These are phyloP conservation scores for Coleophoma crateriformis DNA, from an alignment of 2,329 filamentous ascomycete genomes.

Conservation along the genomic window DNA sequence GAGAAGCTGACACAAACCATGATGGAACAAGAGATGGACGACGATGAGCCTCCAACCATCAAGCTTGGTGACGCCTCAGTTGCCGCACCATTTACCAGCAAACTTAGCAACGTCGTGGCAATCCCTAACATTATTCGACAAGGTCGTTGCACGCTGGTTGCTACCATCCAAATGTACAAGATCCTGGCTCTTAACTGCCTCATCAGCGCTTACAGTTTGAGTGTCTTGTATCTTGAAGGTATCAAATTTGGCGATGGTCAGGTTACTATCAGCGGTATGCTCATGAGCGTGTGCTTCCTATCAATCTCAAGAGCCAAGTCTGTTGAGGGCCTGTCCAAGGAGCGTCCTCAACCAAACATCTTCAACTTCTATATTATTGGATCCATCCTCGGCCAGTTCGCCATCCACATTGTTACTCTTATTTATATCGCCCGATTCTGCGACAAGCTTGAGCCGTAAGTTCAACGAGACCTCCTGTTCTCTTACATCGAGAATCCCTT, in stretches of 20 bases:
- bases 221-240: constrained; percentile 91
- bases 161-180: constrained; percentile 99
- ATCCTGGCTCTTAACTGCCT: constrained; percentile 96
- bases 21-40: constrained; percentile 84
- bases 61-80: constrained; percentile 97
- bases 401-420: constrained; percentile 87
- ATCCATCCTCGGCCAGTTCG: constrained; percentile 94
- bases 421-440: constrained; percentile 93
- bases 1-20: constrained; percentile 82
- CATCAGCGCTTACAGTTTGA: constrained; percentile 95
- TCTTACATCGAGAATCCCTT: no score
- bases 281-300: constrained; percentile 99
- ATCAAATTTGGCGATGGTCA: constrained; percentile 99
- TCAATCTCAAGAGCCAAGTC: constrained; percentile 97
- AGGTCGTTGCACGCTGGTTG: constrained; percentile 93
- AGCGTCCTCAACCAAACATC: constrained; percentile 96
- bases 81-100: constrained; percentile 94
- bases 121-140: constrained; percentile 98
- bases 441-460: constrained; percentile 78
- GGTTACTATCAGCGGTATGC: constrained; percentile 97
- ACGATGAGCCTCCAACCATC: constrained; percentile 85
- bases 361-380: constrained; percentile 99
- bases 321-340: constrained; percentile 91
- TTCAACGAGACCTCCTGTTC: constrained; percentile 18
- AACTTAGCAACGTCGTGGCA: constrained; percentile 92